Evolutionary conservation across 2,329 filamentous ascomycete genomes (phyloP).

Genomic region (Coniochaeta hoffmannii): DNA sequence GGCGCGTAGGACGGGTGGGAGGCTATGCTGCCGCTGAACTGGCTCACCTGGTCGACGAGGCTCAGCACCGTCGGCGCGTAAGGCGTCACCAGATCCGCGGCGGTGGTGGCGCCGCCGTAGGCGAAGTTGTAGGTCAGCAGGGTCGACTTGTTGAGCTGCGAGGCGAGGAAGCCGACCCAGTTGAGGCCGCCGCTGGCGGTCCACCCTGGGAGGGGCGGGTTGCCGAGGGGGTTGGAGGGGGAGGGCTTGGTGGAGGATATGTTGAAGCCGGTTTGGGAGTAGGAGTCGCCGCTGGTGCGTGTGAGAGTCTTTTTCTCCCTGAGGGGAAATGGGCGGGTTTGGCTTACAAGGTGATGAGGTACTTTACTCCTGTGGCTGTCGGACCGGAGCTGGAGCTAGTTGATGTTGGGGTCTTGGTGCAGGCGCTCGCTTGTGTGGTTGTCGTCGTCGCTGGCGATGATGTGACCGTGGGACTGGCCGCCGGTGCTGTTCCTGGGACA

Average conservation of each 20-base stretch:
- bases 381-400: slow-evolving; percentile 1
- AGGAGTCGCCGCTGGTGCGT: slow-evolving; percentile 47
- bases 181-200: slow-evolving; percentile 39
- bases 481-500: slow-evolving; percentile 7
- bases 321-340: not conserved
- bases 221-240: slow-evolving; percentile 50
- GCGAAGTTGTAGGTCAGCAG: slow-evolving; percentile 43
- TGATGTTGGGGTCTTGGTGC: slow-evolving; percentile 6
- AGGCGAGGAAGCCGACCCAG: slow-evolving; percentile 39
- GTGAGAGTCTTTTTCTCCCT: not conserved
- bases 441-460: not conserved
- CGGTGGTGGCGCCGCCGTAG: slow-evolving; percentile 41
- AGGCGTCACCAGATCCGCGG: slow-evolving; percentile 39
- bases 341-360: slow-evolving; percentile 33
- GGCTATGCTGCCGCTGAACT: slow-evolving; percentile 28
- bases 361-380: slow-evolving; percentile 14
- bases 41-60: slow-evolving; percentile 42
- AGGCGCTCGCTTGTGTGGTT: slow-evolving; percentile 4
- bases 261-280: slow-evolving; percentile 52
- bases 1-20: slow-evolving; percentile 24
- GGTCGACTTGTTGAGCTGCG: slow-evolving; percentile 30
- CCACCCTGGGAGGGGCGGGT: slow-evolving; percentile 45
- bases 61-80: slow-evolving; percentile 39
- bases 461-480: not conserved
- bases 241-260: slow-evolving; percentile 39